These are phyloP conservation scores for Podospora didyma DNA, from an alignment of 495 filamentous ascomycete species.

Conservation along the genomic window DNA sequence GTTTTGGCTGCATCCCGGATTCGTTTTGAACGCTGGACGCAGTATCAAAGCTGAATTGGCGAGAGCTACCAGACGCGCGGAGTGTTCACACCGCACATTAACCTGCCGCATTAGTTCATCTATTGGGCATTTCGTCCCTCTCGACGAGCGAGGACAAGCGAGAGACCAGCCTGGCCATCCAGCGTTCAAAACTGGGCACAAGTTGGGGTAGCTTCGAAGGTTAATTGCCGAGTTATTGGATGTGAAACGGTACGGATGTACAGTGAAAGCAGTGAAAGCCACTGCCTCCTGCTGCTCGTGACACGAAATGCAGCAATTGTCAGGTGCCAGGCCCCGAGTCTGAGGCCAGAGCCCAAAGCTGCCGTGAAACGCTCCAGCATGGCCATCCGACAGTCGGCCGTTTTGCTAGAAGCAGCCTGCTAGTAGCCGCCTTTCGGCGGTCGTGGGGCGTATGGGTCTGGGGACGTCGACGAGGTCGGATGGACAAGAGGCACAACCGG, in stretches of 20 bases:
- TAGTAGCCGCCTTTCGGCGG: background rate
- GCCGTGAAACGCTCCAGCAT: conserved; percentile 13
- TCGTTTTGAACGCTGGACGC: too few relatives aligned
- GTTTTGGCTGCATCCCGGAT: too few relatives aligned
- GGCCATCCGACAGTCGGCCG: conserved; percentile 6
- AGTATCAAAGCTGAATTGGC: too few relatives aligned
- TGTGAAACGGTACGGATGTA: background rate
- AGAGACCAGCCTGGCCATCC: too few relatives aligned
- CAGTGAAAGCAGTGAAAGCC: background rate
- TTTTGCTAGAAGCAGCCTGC: background rate
- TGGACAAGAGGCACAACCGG: background rate
- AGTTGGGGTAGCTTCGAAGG: too few relatives aligned
- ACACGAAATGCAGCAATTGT: background rate
- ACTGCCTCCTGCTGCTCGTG: background rate
- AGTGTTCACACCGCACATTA: too few relatives aligned
- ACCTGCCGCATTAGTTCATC: too few relatives aligned
- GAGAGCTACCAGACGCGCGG: too few relatives aligned
- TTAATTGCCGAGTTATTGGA: too few relatives aligned
- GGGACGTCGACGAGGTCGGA: background rate
- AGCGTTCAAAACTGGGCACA: too few relatives aligned
- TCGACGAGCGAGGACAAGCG: too few relatives aligned
- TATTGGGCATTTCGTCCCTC: too few relatives aligned
- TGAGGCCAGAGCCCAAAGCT: conserved; percentile 6
- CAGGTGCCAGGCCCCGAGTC: conserved; percentile 1
- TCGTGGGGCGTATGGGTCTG: background rate